Evolutionary conservation across 176 grass and related monocot species (phyloP).

Genomic region (Thinopyrum elongatum): DNA sequence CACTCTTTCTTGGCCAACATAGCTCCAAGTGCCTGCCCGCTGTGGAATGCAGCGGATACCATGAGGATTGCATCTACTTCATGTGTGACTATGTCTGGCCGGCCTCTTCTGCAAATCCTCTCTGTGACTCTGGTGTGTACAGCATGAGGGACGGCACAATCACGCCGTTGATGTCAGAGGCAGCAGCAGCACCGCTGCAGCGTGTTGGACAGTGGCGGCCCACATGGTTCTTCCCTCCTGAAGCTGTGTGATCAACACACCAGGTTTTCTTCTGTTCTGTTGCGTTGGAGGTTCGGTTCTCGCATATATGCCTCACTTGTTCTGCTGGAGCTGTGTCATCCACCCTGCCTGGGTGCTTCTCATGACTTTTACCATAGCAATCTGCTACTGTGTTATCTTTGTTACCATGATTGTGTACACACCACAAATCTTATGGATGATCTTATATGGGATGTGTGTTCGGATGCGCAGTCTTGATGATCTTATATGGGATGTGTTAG

Average conservation of each 20-base stretch:
- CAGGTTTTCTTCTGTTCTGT: neutral
- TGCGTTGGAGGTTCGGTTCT: too few relatives aligned
- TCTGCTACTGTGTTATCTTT: neutral
- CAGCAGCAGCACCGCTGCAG: neutral
- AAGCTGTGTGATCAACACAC: neutral
- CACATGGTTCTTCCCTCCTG: conserved; percentile 4
- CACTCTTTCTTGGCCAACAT: conserved; percentile 22
- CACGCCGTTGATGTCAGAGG: neutral
- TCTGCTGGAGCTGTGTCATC: too few relatives aligned
- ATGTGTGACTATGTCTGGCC: neutral
- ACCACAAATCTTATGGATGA: neutral
- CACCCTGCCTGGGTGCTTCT: neutral
- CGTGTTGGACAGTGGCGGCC: neutral
- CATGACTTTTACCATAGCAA: neutral
- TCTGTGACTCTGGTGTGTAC: neutral
- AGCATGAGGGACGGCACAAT: neutral
- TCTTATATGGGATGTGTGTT: neutral
- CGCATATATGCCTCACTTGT: too few relatives aligned
- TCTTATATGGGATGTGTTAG: neutral
- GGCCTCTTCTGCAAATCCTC: neutral
- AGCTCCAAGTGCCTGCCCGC: conserved; percentile 25
- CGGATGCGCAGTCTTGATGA: neutral
- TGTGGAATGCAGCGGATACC: neutral
- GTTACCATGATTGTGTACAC: neutral
- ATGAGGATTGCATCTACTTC: conserved; percentile 24